Evolutionary conservation across 1,284 basidiomycete species (phyloP).

Genomic region (Heterobasidion irregulare): DNA sequence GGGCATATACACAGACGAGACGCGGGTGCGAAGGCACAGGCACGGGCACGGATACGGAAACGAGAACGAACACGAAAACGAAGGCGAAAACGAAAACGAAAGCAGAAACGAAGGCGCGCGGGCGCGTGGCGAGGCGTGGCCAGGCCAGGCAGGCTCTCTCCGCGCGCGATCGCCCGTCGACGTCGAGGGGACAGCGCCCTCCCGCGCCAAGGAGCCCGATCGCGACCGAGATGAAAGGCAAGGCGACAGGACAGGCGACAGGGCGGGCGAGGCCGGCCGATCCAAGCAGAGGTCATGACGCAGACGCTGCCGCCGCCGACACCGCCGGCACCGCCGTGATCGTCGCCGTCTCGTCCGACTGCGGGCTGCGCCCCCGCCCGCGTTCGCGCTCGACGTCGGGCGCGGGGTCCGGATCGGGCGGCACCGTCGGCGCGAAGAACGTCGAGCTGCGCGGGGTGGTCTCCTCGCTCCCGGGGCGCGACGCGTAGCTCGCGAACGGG

Average conservation of each 20-base stretch:
- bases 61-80: background rate
- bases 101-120: background rate
- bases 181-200: background rate
- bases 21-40: too few species aligned
- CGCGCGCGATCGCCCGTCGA: background rate
- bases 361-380: slow-evolving; percentile 20
- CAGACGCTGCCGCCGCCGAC: background rate
- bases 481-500: slow-evolving; percentile 25
- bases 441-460: slow-evolving; percentile 42
- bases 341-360: slow-evolving; percentile 19
- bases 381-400: slow-evolving; percentile 8
- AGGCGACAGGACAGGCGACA: background rate
- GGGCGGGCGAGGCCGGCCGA: background rate
- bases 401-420: slow-evolving; percentile 16
- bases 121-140: background rate
- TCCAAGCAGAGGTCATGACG: background rate
- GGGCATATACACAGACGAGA: background rate
- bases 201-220: too few species aligned
- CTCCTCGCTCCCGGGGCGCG: slow-evolving; percentile 27
- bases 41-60: background rate
- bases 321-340: background rate
- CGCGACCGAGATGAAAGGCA: too few species aligned
- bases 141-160: too few species aligned
- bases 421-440: slow-evolving; percentile 22
- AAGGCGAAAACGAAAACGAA: background rate